Evolutionary conservation across 169 alveolate genomes (phyloP).

Genomic region (Pseudocohnilembus persalinus): DNA sequence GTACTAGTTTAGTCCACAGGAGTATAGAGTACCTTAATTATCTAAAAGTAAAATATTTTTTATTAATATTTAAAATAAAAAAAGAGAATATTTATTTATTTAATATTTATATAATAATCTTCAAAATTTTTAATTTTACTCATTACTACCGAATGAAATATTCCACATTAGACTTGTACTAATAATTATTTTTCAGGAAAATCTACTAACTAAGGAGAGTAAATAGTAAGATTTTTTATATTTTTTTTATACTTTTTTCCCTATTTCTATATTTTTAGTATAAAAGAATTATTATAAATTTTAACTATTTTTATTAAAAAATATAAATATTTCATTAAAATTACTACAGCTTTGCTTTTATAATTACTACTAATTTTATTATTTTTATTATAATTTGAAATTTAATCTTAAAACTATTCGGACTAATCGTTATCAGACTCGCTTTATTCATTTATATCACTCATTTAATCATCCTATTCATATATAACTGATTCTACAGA

Average conservation of each 20-base stretch:
- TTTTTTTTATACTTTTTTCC: constrained; percentile 26
- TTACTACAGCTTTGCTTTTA: neutral
- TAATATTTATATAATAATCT: too few species aligned
- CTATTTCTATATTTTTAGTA: constrained; percentile 2
- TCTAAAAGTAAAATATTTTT: too few species aligned
- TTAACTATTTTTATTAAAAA: constrained; percentile 24
- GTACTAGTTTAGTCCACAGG: constrained; percentile 36
- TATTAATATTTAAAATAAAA: too few species aligned
- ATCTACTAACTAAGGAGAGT: constrained; percentile 20
- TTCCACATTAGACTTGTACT: constrained; percentile 21
- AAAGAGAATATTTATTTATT: too few species aligned
- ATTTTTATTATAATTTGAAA: neutral
- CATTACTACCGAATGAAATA: constrained; percentile 28
- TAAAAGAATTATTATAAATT: neutral
- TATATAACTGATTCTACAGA: neutral
- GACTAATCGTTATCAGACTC: too few species aligned
- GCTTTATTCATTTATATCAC: too few species aligned
- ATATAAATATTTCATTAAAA: neutral
- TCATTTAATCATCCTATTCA: too few species aligned
- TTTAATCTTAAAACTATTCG: too few species aligned
- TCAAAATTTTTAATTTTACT: neutral
- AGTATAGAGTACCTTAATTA: constrained; percentile 12
- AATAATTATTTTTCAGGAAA: constrained; percentile 18
- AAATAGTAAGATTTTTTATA: constrained; percentile 36
- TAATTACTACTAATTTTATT: neutral